Evolutionary conservation across 306 rosid genomes (phyloP).

Genomic region (Lathyrus aphaca): DNA sequence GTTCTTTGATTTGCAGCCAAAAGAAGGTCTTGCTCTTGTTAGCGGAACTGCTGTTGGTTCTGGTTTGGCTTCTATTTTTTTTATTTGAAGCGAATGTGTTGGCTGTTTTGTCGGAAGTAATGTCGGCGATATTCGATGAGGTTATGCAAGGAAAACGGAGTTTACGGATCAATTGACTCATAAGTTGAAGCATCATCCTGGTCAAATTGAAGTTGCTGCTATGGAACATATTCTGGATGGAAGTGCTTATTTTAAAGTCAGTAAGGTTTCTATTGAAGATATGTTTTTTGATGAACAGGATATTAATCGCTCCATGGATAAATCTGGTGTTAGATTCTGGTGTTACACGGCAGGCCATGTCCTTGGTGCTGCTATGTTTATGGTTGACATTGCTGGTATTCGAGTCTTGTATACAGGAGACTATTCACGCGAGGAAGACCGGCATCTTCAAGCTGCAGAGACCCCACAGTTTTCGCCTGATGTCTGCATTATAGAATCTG

Average conservation of each 20-base stretch:
- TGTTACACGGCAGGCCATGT: slow-evolving; percentile 98
- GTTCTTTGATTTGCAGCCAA: no score
- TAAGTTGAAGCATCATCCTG: no score
- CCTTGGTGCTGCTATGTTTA: slow-evolving; percentile 99
- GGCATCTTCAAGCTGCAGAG: slow-evolving; percentile 97
- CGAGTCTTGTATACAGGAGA: slow-evolving; percentile 96
- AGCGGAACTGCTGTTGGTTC: no score
- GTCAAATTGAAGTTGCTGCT: no score
- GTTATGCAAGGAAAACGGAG: no score
- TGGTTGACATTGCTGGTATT: slow-evolving; percentile 97
- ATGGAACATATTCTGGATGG: no score
- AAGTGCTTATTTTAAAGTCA: slow-evolving; percentile 88
- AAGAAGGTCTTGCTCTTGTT: no score
- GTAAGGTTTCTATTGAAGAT: slow-evolving; percentile 91
- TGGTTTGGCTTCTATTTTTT: no score
- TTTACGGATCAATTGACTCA: no score
- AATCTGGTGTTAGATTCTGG: slow-evolving; percentile 94
- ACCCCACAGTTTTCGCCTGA: slow-evolving; percentile 95
- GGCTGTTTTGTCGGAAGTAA: no score
- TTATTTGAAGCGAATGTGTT: no score
- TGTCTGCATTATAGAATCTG: slow-evolving; percentile 91
- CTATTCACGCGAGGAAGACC: slow-evolving; percentile 94
- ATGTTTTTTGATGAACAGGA: slow-evolving; percentile 87
- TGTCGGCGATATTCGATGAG: no score
- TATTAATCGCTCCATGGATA: slow-evolving; percentile 94